phyloP scores from a whole-genome alignment of 192 early-diverging fungal species.

The Rhizophagus prolifer region DNA sequence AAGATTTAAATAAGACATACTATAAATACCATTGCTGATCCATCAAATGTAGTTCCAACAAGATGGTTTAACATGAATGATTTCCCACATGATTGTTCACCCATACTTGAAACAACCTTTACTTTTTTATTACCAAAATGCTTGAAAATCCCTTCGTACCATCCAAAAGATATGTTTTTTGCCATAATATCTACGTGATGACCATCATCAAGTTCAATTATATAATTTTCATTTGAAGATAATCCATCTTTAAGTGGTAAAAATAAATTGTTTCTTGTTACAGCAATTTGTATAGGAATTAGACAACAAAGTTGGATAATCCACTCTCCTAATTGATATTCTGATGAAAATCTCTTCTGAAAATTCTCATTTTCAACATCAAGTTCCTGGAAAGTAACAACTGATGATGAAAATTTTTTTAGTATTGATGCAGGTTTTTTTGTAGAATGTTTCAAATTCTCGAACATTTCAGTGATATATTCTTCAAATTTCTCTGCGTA shows the following conservation, averaged over 20 bases:
- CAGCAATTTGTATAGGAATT: slow-evolving; percentile 20
- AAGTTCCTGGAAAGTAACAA: not conserved
- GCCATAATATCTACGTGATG: not conserved
- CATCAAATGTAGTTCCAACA: slow-evolving; percentile 24
- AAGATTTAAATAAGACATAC: not conserved
- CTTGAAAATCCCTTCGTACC: slow-evolving; percentile 27
- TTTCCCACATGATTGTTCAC: slow-evolving; percentile 32
- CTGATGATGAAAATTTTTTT: not conserved
- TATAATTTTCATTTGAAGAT: not conserved
- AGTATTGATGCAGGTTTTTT: not conserved
- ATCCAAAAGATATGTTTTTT: slow-evolving; percentile 13
- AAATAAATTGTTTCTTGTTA: slow-evolving; percentile 27
- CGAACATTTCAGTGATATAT: not conserved
- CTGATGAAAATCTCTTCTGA: not conserved
- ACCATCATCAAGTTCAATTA: not conserved
- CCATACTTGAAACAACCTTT: slow-evolving; percentile 28
- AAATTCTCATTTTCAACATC: not conserved
- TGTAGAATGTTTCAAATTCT: not conserved
- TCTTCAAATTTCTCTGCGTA: not conserved
- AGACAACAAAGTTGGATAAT: slow-evolving; percentile 1
- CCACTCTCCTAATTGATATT: slow-evolving; percentile 11
- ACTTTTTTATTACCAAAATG: slow-evolving; percentile 15
- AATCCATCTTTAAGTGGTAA: slow-evolving; percentile 17
- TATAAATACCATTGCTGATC: slow-evolving; percentile 27
- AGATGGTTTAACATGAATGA: slow-evolving; percentile 29